Evolutionary conservation across 2,329 filamentous ascomycete species (phyloP).

Genomic region (Phialemonium atrogriseum): DNA sequence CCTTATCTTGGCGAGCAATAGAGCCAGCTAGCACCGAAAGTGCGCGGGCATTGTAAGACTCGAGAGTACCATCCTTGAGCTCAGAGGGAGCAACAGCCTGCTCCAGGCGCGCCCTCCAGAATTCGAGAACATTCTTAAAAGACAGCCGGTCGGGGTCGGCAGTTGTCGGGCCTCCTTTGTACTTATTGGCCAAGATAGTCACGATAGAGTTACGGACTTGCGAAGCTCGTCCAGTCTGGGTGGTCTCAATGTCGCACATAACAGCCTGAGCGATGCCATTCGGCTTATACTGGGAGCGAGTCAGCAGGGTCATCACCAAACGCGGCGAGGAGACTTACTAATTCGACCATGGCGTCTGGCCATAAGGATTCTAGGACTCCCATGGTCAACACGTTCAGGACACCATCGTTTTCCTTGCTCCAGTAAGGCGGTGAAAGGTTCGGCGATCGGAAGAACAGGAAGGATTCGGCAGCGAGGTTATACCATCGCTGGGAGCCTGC

Average conservation of each 20-base stretch:
- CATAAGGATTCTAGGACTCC: conserved; percentile 21
- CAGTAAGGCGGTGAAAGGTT: conserved; percentile 6
- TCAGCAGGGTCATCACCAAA: not conserved
- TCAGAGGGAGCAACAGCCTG: conserved; percentile 5
- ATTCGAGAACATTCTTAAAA: conserved; percentile 10
- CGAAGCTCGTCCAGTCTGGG: conserved; percentile 4
- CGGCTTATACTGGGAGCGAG: conserved; percentile 15
- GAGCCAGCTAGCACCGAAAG: conserved; percentile 17
- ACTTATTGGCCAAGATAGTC: conserved; percentile 36
- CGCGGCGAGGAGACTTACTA: conserved; percentile 15
- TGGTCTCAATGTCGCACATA: conserved; percentile 12
- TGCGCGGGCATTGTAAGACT: conserved; percentile 15
- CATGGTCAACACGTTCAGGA: conserved; percentile 12
- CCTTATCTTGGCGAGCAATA: conserved; percentile 22
- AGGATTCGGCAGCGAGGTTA: conserved; percentile 14
- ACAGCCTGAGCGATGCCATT: conserved; percentile 11
- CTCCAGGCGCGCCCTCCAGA: conserved; percentile 13
- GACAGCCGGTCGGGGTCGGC: conserved; percentile 9
- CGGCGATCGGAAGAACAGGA: conserved; percentile 15
- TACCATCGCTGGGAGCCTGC: conserved; percentile 17
- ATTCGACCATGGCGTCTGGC: conserved; percentile 13
- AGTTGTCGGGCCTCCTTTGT: conserved; percentile 17
- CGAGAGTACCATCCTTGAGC: conserved; percentile 7
- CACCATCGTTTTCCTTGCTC: conserved; percentile 9
- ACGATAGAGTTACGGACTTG: conserved; percentile 25